Evolutionary conservation across 208 protist genomes (phyloP).

Genomic region (Trypanosoma mega): DNA sequence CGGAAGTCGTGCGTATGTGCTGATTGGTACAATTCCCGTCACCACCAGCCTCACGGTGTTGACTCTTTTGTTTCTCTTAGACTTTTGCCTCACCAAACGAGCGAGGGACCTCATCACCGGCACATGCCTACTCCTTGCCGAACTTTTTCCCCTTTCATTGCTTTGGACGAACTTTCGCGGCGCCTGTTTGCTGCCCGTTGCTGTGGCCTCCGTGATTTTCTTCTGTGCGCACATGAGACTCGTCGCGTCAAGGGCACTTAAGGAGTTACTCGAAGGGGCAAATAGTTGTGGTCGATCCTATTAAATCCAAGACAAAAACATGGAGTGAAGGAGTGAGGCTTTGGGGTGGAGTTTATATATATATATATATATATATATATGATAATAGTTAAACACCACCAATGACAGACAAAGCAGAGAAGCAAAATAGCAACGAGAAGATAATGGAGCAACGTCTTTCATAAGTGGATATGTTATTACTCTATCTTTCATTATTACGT

Average conservation of each 20-base stretch:
- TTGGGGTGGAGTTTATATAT: too few relatives aligned
- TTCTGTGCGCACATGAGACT: conserved; percentile 52
- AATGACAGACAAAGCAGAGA: background rate
- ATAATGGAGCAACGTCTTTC: too few relatives aligned
- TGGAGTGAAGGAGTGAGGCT: too few relatives aligned
- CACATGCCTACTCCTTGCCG: conserved; percentile 46
- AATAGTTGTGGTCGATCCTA: background rate
- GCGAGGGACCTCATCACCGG: conserved; percentile 57
- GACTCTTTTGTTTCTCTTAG: conserved; percentile 59
- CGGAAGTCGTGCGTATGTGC: conserved; percentile 53
- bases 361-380: conserved; percentile 8
- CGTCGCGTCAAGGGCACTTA: conserved; percentile 37
- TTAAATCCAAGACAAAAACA: background rate
- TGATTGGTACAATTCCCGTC: conserved; percentile 59
- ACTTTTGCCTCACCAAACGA: conserved; percentile 50
- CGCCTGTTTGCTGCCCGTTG: conserved; percentile 53
- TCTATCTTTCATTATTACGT: too few relatives aligned
- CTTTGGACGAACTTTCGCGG: conserved; percentile 62
- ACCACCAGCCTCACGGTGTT: conserved; percentile 55
- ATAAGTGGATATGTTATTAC: too few relatives aligned
- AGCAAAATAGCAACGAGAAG: conserved; percentile 4
- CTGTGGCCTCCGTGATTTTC: conserved; percentile 50
- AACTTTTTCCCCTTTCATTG: conserved; percentile 64
- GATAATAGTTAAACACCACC: background rate
- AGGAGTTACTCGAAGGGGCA: conserved; percentile 41